A percentile compares a stretch with the other conserved stretches of the same genome.
Evolutionary conservation across 2,329 filamentous ascomycete genomes (phyloP).

Genomic region (Fusarium heterosporum): DNA sequence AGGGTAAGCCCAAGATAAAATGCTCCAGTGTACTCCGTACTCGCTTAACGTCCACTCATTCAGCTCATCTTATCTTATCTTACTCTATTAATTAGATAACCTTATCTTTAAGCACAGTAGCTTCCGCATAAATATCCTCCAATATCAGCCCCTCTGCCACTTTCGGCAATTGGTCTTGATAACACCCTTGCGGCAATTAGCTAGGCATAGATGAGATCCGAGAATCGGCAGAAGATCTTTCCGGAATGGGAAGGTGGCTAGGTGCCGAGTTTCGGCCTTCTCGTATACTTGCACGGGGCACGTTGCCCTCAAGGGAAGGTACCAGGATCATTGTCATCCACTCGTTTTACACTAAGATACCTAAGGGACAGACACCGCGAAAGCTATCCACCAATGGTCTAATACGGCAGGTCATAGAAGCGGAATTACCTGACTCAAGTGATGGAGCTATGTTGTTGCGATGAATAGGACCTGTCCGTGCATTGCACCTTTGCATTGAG

Average conservation of each 20-base stretch:
- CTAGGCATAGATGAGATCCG: neutral
- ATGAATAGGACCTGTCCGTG: conserved; percentile 1
- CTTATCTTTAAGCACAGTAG: no score
- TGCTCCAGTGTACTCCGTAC: no score
- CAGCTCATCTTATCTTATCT: no score
- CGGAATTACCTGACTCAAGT: neutral
- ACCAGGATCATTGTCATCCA: neutral
- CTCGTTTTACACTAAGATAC: conserved; percentile 1
- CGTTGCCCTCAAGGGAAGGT: conserved; percentile 20
- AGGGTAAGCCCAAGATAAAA: no score
- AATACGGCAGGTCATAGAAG: conserved; percentile 19
- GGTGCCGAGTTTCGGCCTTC: neutral
- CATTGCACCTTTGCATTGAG: conserved; percentile 12
- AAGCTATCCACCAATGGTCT: neutral
- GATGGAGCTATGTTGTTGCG: neutral
- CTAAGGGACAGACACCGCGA: neutral
- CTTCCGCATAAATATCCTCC: no score
- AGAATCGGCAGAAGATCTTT: neutral
- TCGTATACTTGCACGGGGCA: conserved; percentile 10
- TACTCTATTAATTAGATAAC: no score
- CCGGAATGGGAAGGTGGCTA: neutral
- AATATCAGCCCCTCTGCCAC: neutral
- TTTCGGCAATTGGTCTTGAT: neutral
- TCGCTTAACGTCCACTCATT: no score
- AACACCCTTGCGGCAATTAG: neutral